A percentile compares a stretch with the other conserved stretches of the same genome.
Evolutionary conservation across 2,329 filamentous ascomycete species (phyloP).

Genomic region (Lasiodiplodia hormozganensis): DNA sequence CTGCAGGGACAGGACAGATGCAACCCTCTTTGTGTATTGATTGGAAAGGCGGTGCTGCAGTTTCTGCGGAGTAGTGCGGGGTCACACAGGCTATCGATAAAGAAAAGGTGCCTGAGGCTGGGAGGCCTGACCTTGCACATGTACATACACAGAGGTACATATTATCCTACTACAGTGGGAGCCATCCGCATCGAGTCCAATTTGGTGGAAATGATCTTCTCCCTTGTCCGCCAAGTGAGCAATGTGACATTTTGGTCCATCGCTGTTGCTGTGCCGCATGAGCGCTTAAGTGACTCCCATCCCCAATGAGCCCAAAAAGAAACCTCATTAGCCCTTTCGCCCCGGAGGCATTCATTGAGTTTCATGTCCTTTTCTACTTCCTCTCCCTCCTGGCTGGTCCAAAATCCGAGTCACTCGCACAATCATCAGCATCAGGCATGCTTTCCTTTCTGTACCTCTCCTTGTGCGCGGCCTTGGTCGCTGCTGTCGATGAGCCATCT

Average conservation of each 20-base stretch:
- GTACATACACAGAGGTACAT: no score
- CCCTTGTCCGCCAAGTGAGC: no score
- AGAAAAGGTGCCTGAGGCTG: background rate
- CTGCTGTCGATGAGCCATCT: background rate
- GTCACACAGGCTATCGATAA: background rate
- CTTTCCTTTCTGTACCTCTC: background rate
- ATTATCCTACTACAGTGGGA: no score
- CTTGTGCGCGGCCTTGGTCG: background rate
- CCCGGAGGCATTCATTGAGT: no score
- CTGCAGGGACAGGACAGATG: background rate
- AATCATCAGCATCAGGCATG: background rate
- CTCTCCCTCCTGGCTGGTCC: background rate
- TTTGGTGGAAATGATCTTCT: no score
- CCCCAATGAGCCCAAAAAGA: no score
- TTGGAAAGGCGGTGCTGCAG: background rate
- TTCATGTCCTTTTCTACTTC: background rate
- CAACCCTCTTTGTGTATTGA: background rate
- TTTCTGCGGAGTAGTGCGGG: background rate
- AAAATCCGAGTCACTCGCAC: background rate
- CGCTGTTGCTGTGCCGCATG: no score
- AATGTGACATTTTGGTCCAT: no score
- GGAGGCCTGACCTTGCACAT: no score
- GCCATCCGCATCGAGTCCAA: no score
- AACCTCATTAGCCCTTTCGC: no score
- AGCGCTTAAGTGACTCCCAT: no score